Evolutionary conservation across 768 basidiomycete species (phyloP).

Genomic region (Botryobasidium botryosum): DNA sequence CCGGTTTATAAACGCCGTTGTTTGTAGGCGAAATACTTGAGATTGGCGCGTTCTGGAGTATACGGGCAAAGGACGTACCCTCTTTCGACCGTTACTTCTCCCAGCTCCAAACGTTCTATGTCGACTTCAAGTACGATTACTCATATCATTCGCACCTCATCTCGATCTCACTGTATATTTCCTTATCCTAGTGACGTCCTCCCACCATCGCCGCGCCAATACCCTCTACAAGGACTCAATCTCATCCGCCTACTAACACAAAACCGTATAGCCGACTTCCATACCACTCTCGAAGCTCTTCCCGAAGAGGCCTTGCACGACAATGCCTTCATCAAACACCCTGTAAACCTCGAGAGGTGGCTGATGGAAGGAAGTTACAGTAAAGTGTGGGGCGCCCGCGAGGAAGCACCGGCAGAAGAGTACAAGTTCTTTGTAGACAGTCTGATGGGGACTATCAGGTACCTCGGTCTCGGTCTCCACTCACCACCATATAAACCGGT

Average conservation of each 20-base stretch:
- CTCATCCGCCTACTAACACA: slow-evolving; percentile 89
- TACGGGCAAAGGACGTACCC: slow-evolving; percentile 72
- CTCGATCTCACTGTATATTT: slow-evolving; percentile 6
- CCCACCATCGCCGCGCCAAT: slow-evolving; percentile 73
- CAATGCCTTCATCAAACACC: slow-evolving; percentile 64
- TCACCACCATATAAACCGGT: no score
- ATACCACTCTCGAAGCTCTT: slow-evolving; percentile 86
- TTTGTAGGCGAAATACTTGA: slow-evolving; percentile 78
- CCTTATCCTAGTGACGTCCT: slow-evolving; percentile 37
- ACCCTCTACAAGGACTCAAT: slow-evolving; percentile 77
- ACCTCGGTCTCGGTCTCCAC: slow-evolving; percentile 13
- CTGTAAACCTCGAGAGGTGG: slow-evolving; percentile 87
- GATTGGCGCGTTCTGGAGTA: slow-evolving; percentile 88
- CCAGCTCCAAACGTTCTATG: slow-evolving; percentile 80
- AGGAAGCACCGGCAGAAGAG: slow-evolving; percentile 82
- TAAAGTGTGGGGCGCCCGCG: slow-evolving; percentile 92
- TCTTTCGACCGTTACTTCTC: slow-evolving; percentile 93
- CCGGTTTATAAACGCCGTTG: not conserved
- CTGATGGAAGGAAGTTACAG: slow-evolving; percentile 98
- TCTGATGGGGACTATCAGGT: slow-evolving; percentile 90
- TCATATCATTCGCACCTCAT: not conserved
- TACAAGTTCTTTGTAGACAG: slow-evolving; percentile 90
- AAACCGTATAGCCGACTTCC: slow-evolving; percentile 95
- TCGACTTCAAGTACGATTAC: slow-evolving; percentile 49
- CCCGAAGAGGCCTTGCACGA: slow-evolving; percentile 28